Evolutionary conservation across 1,284 basidiomycete genomes (phyloP).

Genomic region (Malassezia equina): DNA sequence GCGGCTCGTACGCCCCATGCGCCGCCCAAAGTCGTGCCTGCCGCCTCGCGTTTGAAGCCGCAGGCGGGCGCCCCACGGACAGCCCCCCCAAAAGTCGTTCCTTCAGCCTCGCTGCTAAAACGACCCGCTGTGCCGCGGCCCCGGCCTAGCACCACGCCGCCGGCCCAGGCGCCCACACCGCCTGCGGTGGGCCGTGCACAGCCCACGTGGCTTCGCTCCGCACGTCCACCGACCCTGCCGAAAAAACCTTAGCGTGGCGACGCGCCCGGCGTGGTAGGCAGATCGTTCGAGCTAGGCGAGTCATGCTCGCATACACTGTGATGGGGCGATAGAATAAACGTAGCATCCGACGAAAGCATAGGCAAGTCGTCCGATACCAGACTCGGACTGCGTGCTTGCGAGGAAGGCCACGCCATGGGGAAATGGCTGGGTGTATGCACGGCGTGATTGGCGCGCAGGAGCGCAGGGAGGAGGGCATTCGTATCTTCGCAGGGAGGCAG

Average conservation of each 20-base stretch:
- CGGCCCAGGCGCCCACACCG: not conserved
- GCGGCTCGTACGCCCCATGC: not conserved
- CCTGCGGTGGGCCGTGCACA: not conserved
- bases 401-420: not conserved
- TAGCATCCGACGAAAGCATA: not conserved
- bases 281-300: not conserved
- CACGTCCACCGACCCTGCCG: conserved; percentile 1
- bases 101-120: not conserved
- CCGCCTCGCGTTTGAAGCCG: not conserved
- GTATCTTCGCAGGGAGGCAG: not conserved
- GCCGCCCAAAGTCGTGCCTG: not conserved
- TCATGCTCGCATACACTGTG: not conserved
- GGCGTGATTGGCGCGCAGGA: not conserved
- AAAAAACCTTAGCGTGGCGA: not conserved
- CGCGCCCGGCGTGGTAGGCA: not conserved
- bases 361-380: not conserved
- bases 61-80: not conserved
- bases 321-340: not conserved
- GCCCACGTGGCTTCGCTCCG: conserved; percentile 16
- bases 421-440: not conserved
- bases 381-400: not conserved
- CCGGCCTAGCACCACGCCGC: not conserved
- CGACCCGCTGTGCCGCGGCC: not conserved
- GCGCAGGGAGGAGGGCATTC: not conserved
- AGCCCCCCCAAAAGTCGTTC: not conserved